phyloP scores from a whole-genome alignment of 345 rosid species.

The Anacardium occidentale region DNA sequence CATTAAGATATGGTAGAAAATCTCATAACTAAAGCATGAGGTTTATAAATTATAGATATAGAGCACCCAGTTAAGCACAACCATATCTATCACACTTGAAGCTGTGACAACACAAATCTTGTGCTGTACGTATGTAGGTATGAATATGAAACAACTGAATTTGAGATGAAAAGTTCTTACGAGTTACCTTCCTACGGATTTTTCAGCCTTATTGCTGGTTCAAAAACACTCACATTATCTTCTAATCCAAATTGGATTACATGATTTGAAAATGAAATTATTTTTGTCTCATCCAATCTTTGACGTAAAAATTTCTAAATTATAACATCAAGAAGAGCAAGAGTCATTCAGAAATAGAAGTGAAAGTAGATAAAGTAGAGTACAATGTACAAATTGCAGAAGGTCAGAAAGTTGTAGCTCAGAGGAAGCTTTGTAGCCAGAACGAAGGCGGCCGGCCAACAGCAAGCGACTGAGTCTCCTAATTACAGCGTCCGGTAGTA shows the following conservation, averaged over 20 bases:
- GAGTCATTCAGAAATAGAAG: background rate
- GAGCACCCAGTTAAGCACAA: background rate
- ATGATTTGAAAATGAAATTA: background rate
- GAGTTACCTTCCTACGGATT: background rate
- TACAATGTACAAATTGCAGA: constrained; percentile 57
- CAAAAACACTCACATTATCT: background rate
- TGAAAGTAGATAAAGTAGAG: background rate
- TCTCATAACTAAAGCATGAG: no score
- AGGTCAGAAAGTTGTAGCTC: constrained; percentile 67
- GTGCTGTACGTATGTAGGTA: no score
- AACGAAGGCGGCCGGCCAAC: constrained; percentile 69
- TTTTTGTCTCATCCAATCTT: background rate
- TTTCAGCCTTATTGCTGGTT: background rate
- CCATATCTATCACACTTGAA: background rate
- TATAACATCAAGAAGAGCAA: no score
- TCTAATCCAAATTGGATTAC: background rate
- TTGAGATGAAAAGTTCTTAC: background rate
- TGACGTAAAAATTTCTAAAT: background rate
- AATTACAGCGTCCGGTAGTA: constrained; percentile 65
- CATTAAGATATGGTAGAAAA: no score
- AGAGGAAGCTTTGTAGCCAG: constrained; percentile 54
- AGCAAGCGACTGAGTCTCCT: constrained; percentile 65
- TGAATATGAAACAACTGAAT: background rate
- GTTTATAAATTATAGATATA: background rate
- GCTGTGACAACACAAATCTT: background rate